phyloP scores from a whole-genome alignment of 345 rosid species.

The Moricandia arvensis region DNA sequence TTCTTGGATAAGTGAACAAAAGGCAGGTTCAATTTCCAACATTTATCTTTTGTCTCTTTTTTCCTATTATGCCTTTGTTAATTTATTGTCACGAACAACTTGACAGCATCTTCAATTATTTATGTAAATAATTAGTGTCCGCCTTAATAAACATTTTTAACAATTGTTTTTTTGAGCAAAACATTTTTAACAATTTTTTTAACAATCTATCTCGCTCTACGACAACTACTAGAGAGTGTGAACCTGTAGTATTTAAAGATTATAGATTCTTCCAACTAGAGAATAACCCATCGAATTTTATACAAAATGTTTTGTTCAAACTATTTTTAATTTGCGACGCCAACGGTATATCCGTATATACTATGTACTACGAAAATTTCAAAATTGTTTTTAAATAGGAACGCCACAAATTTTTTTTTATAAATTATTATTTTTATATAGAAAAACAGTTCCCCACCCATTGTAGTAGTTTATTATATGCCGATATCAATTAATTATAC shows the following conservation, averaged over 20 bases:
- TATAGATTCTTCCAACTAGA: constrained; percentile 20
- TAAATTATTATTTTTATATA: not conserved
- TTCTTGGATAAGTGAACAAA: constrained; percentile 22
- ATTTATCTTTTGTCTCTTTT: constrained; percentile 11
- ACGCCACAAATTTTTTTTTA: not conserved
- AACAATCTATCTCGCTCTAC: not conserved
- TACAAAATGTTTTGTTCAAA: not conserved
- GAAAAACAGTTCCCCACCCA: too few relatives aligned
- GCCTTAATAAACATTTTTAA: not conserved
- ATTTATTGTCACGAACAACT: constrained; percentile 17
- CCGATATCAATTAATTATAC: constrained; percentile 9
- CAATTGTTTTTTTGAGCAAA: not conserved
- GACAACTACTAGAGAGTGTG: constrained; percentile 7
- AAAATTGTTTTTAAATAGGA: not conserved
- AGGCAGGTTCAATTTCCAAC: constrained; percentile 36
- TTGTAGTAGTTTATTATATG: not conserved
- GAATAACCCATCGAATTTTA: constrained; percentile 21
- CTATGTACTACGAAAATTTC: constrained; percentile 11
- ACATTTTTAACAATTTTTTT: not conserved
- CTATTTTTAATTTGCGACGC: not conserved
- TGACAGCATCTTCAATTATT: not conserved
- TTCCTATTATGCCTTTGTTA: constrained; percentile 18
- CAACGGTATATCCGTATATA: constrained; percentile 10
- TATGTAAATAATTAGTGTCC: not conserved
- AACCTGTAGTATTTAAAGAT: not conserved